Conservation (phyloP, 2,329 filamentous ascomycete genomes). For the Aureobasidium sp. region DNA sequence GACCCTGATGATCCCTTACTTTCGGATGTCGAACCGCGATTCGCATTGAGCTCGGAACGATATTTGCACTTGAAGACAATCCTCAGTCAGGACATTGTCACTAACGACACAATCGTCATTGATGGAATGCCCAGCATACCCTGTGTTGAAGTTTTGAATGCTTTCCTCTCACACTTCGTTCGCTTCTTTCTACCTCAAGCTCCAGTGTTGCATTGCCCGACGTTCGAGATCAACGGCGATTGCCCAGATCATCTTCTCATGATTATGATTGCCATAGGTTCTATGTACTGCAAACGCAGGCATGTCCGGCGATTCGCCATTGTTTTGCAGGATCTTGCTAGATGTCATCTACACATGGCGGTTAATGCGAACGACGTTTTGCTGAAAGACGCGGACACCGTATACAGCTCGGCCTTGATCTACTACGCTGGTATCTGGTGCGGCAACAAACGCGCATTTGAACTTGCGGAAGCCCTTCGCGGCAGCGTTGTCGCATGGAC, state of each 20-base stretch:
- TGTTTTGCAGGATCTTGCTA: not conserved
- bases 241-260: not conserved
- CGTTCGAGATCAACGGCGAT: not conserved
- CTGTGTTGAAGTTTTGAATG: not conserved
- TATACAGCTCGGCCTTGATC: conserved; percentile 7
- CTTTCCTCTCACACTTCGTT: not conserved
- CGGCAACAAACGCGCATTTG: not conserved
- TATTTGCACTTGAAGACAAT: not conserved
- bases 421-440: not conserved
- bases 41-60: not conserved
- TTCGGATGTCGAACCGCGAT: not conserved
- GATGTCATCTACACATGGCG: not conserved
- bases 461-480: not conserved
- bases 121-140: not conserved
- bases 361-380: not conserved
- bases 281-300: not conserved
- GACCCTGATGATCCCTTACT: not conserved
- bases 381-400: not conserved
- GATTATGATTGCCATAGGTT: not conserved
- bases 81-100: not conserved
- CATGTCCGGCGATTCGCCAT: not conserved
- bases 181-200: not conserved
- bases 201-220: not conserved
- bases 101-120: not conserved
- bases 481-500: conserved; percentile 20